A percentile compares a stretch with the other conserved stretches of the same genome.
These are phyloP conservation scores for Fennellomyces sp. DNA, from an alignment of 371 early-diverging fungal species.

Conservation along the genomic window DNA sequence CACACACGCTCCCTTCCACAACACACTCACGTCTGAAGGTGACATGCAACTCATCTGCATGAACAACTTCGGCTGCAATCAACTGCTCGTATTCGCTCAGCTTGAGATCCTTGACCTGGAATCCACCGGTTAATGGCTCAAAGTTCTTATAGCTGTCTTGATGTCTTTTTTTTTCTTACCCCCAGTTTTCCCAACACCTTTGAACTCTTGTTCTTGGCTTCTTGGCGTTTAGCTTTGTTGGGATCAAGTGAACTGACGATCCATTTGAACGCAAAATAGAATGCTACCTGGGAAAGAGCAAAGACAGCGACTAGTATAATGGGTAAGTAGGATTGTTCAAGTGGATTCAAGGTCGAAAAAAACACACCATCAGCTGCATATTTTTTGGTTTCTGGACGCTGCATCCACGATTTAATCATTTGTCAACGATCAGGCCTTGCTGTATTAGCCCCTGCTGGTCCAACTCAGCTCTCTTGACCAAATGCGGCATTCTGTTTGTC, in stretches of 20 bases:
- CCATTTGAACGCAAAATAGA: slow-evolving; percentile 86
- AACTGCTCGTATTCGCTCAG: slow-evolving; percentile 93
- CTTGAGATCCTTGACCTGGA: slow-evolving; percentile 68
- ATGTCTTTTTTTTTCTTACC: too few relatives aligned
- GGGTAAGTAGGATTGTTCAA: neutral
- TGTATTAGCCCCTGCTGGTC: too few relatives aligned
- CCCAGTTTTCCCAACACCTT: slow-evolving; percentile 77
- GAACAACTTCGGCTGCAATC: slow-evolving; percentile 92
- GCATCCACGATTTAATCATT: slow-evolving; percentile 45
- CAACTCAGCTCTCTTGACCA: too few relatives aligned
- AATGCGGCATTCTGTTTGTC: too few relatives aligned
- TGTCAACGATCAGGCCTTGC: too few relatives aligned
- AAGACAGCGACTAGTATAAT: slow-evolving; percentile 66
- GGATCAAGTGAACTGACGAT: slow-evolving; percentile 78
- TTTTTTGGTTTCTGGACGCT: slow-evolving; percentile 66
- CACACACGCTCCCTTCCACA: neutral
- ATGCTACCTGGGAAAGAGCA: slow-evolving; percentile 81
- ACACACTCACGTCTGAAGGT: slow-evolving; percentile 72
- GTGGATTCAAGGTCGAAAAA: neutral
- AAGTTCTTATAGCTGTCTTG: too few relatives aligned
- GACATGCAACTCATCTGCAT: slow-evolving; percentile 89
- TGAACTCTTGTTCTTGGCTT: slow-evolving; percentile 71
- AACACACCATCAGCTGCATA: slow-evolving; percentile 65
- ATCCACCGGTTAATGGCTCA: too few relatives aligned
- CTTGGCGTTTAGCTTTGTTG: slow-evolving; percentile 68